Evolutionary conservation across 768 basidiomycete genomes (phyloP), one percentile per base, ranked within the genome.

Genomic region (Kwoniella dejecticola): DNA sequence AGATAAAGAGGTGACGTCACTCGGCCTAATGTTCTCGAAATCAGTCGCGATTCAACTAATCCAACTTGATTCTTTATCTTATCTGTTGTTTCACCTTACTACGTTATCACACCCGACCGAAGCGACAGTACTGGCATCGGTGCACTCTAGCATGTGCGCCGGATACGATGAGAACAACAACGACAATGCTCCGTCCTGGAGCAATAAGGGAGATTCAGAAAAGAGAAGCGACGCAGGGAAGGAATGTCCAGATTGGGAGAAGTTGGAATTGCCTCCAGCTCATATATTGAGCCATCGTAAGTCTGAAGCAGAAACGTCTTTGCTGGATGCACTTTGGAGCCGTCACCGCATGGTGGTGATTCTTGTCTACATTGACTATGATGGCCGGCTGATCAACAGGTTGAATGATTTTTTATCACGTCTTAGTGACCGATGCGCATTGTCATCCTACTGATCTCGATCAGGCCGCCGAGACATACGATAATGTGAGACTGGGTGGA

Each of bases 391-490:
- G 19, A 30, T 31, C 19, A 4, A n/a, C n/a, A n/a, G n/a, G n/a
- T n/a, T 29, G n/a, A 19, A 26, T 46, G 23, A 24, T 26, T 11
- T 29, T 4, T 33, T 12, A 0, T 46, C 10, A 2, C 19, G 23
- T 40, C 1, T 23, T 26, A 77, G 81, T 97, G 58, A 83, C 87
- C 55, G 94, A 96, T 74, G 89, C 87, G 0, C 94, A 97, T 68
- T 94, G 90, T 78, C 94, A 97, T 79, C 92, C 94, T 2, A 92
- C 90, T 3, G 93, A 95, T 77, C 84, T 88, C 1, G 69, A 70
- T 0, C 83, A 87, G 38, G 68, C 80, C 7, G 53, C 78, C 3
- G 78, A 81, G 23, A 82, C 83, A 4, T 85, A 89, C 79, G 80
- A 84, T 24, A 69, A 79, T 11, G 83, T 89, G 3, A 76, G 80